Base-by-base conservation (phyloP, 441 rosid genomes). In the Erodium trifolium region DNA sequence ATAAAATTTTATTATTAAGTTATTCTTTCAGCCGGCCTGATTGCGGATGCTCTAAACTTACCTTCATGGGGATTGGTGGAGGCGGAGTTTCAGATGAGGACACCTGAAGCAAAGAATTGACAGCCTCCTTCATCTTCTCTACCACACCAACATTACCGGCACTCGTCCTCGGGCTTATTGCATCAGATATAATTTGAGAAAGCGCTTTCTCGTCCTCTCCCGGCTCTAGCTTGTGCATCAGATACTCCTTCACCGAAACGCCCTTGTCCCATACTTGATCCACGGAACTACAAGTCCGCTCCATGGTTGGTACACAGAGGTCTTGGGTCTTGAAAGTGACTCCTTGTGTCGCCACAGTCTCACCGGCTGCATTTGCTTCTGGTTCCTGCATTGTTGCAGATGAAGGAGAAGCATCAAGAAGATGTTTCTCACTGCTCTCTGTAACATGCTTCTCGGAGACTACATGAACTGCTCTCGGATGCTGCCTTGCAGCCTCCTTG, bases 181-280 rank as follows among this genome's bases (percentile, higher is more conserved):
- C 95, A 27, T 89, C 70, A 1, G 97, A 73, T 70, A 91, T 91
- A 59, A 82, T 90, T 70, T 79, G 78, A 73, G 96, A 91, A 67
- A 93, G 88, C 29, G 85, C 97, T 74, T 60, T 86, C 74, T 91
- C 94, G 37, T 93, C 94, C 67, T 89, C 91, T 0, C 97, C 91
- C 4, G 96, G 98, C 73, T 88, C 88, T 57, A 93, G 69, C 80
- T 86, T 89, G 59, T 89, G 77, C 72, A 75, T 74, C 79, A 89
- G 73, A 69, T 82, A 89, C 72, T 86, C 96, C 80, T 87, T 93
- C 81, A 90, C 90, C 0, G 98, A 93, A 14, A 90, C 94, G 14
- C 97, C 96, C 81, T 90, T 90, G 69, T 87, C 92, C 90, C 89
- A 87, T 13, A 78, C 74, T 72, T 81, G 76, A 41, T 75, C 75